Base-by-base conservation (phyloP, 2,329 filamentous ascomycete genomes). In the Sclerotinia spermophila region DNA sequence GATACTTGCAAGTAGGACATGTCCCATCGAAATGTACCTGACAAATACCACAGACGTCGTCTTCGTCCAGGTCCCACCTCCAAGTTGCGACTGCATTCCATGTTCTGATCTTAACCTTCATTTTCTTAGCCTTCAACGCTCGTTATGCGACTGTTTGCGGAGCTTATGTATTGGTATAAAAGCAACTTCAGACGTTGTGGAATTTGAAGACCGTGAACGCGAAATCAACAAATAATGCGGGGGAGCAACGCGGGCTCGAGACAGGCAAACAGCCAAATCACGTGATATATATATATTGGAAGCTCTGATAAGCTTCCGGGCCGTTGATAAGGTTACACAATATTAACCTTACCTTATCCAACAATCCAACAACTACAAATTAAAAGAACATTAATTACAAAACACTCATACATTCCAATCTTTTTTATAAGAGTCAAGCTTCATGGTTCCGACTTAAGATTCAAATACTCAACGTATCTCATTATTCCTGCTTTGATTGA, bases 1-100 rank as follows among this genome's bases (percentile, higher is more conserved):
- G 96, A 79, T 94, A 98, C 85, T 96, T 97, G 89, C 96, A 99
- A 69, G 94, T 96, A 61, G 96, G 94, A 84, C 96, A 99, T 38
- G 96, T 98, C 72, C 94, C 95, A 80, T 99, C 96, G 80, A 98
- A 99, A 78, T 97, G 92, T 73, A 97, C 94, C 80, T 97, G 95
- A 82, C 96, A 99, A 83, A 99, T 99, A 77, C 96, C 96, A 78
- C 96, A 99, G 73, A 98, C 94, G 80, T 99, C 95, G 82, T 97
- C 95, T 77, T 97, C 94, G 35, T 95, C 94, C 78, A 98, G 92
- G 80, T 98, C 93, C 96, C 96, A 99, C 74, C 93, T 90, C 96
- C 96, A 99, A 69, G 94, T 95, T 27, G 96, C 96, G 73, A 99
- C 93, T 5, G 94, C 92, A 78, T 96, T 91, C 93, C 95, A 98